Base-by-base conservation (phyloP, 306 rosid species). In the Mucuna pruriens region DNA sequence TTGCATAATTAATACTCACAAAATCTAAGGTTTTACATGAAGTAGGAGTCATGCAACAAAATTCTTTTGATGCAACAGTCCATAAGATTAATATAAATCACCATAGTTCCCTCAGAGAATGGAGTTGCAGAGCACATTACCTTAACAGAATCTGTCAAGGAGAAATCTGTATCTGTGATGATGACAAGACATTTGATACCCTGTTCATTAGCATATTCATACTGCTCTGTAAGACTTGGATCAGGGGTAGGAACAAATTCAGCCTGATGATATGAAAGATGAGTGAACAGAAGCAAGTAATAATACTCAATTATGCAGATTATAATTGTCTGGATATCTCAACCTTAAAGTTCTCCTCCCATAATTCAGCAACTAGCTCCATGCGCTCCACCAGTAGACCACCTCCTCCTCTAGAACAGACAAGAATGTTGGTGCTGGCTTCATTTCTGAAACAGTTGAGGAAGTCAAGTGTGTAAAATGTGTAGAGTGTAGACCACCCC, bases 381-480 rank as follows among this genome's bases (percentile, higher is more conserved):
- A 95, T 95, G 75, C 97, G 95, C 79, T 91, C 95, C 48, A 26
- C 82, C 87, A 95, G 84, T 31, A 95, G 87, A 77, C 99, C 99
- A 38, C 97, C 99, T 48, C 98, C 97, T 64, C 99, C 99, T 90
- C 91, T 90, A 62, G 97, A 95, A 80, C 97, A 95, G 83, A 95
- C 94, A 78, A 95, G 95, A 87, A 95, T 79, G 68, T 54, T 76
- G 74, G 81, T 86, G 90, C 88, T 84, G 36, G 84, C 88, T 82
- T 91, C 99, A 72, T 79, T 84, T 89, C 97, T 95, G 90, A 81
- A 73, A 76, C 82, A 84, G 75, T 65, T 8, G 77, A 52, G 61
- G 48, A 62, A 64, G 76, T 51, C 67, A 77, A 25, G 67, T 60
- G 34, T 39, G 69, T n/a, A n/a, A n/a, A 20, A 16, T 48, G 34